Evolutionary conservation across 345 rosid species (phyloP).

Genomic region (Brassica napus): DNA sequence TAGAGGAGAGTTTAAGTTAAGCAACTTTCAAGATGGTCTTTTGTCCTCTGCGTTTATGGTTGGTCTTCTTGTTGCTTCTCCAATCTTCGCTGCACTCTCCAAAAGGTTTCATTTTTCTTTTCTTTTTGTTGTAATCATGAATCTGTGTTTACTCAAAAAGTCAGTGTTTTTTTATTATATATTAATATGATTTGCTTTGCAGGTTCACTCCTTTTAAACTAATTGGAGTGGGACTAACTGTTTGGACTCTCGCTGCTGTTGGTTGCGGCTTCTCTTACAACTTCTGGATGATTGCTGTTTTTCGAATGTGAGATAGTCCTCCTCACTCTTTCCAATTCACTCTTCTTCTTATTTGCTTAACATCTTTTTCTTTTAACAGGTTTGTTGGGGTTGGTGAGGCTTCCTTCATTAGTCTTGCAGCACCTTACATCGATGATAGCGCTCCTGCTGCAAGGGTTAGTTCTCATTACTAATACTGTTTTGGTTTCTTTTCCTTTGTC

Average conservation of each 20-base stretch:
- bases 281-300: slow-evolving; percentile 82
- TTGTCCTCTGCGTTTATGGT: slow-evolving; percentile 98
- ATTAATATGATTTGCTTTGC: slow-evolving; percentile 24
- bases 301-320: slow-evolving; percentile 60
- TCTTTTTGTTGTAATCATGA: not conserved
- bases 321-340: not conserved
- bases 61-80: slow-evolving; percentile 92
- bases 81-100: slow-evolving; percentile 84
- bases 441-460: slow-evolving; percentile 79
- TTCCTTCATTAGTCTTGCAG: slow-evolving; percentile 97
- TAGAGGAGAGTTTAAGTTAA: slow-evolving; percentile 82
- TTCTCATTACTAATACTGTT: slow-evolving; percentile 1
- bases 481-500: not conserved
- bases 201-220: slow-evolving; percentile 87
- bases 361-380: slow-evolving; percentile 47
- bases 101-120: slow-evolving; percentile 53
- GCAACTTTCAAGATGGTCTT: slow-evolving; percentile 88
- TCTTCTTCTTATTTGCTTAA: not conserved
- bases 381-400: slow-evolving; percentile 98
- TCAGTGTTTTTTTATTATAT: not conserved
- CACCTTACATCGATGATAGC: slow-evolving; percentile 94
- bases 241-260: slow-evolving; percentile 80
- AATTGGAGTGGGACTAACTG: slow-evolving; percentile 85
- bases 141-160: not conserved
- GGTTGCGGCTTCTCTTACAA: slow-evolving; percentile 79